phyloP scores from a whole-genome alignment of 140 eudicot genomes.

The Cichorium intybus region DNA sequence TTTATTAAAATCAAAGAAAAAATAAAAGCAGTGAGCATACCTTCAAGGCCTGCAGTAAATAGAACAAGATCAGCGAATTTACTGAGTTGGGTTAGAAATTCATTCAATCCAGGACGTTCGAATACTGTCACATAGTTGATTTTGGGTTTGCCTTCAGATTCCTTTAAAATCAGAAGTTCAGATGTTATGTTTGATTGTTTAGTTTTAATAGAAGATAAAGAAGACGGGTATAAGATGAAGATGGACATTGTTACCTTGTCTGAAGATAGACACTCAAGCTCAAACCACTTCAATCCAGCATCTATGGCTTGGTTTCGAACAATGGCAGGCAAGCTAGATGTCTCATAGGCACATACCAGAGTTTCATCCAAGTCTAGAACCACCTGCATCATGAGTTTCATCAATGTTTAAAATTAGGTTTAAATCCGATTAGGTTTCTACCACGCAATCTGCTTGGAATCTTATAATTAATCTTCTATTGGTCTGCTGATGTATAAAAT shows the following conservation, averaged over 20 bases:
- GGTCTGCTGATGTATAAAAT: neutral
- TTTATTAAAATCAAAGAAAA: neutral
- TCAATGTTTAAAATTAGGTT: neutral
- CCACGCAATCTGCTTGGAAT: neutral
- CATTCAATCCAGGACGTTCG: constrained; percentile 93
- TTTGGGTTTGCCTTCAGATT: constrained; percentile 88
- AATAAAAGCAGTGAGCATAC: constrained; percentile 29
- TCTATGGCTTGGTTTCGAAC: constrained; percentile 86
- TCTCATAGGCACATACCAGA: constrained; percentile 91
- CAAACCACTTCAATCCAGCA: constrained; percentile 96
- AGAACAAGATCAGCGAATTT: constrained; percentile 89
- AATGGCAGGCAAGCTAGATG: constrained; percentile 78
- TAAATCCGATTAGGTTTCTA: neutral
- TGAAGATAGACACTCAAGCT: constrained; percentile 87
- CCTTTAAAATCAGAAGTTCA: constrained; percentile 49
- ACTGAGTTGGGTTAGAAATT: constrained; percentile 76
- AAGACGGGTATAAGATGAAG: neutral
- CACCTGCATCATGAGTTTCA: constrained; percentile 56
- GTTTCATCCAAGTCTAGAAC: constrained; percentile 99
- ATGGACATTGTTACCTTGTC: constrained; percentile 59
- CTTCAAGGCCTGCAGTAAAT: constrained; percentile 99
- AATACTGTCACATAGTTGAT: constrained; percentile 95
- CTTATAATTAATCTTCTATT: neutral
- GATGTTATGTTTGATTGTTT: constrained; percentile 2
- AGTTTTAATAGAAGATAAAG: neutral